Evolutionary conservation across 208 protist genomes (phyloP).

Genomic region (Leishmania martiniquensis): DNA sequence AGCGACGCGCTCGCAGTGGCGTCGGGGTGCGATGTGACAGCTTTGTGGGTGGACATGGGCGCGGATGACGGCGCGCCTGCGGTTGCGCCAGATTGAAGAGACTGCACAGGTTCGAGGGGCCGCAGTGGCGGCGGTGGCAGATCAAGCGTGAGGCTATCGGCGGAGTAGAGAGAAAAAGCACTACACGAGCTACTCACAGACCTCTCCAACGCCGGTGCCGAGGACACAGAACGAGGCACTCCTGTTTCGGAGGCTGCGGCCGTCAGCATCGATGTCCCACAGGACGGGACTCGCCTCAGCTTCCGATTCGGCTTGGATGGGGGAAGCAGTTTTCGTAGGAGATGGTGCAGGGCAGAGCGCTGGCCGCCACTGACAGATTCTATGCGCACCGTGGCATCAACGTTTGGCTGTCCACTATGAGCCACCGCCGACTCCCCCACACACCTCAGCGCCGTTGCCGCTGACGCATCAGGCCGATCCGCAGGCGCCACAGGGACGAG

Average conservation of each 20-base stretch:
- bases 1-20: neutral
- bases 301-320: neutral
- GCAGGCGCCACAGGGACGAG: neutral
- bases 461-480: neutral
- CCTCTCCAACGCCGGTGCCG: neutral
- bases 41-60: neutral
- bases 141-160: constrained; percentile 18
- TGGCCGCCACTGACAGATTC: neutral
- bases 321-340: neutral
- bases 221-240: neutral
- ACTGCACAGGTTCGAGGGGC: neutral
- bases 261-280: neutral
- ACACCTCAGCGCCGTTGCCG: neutral
- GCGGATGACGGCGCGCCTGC: neutral
- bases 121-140: constrained; percentile 3
- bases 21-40: neutral
- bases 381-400: neutral
- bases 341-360: neutral
- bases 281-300: neutral
- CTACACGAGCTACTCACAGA: constrained; percentile 16
- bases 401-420: neutral
- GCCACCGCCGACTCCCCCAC: neutral
- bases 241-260: neutral
- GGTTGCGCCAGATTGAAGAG: neutral
- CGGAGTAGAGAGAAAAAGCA: constrained; percentile 30